Conservation (phyloP, 139 green algal genomes). For the Volvox reticuliferus region DNA sequence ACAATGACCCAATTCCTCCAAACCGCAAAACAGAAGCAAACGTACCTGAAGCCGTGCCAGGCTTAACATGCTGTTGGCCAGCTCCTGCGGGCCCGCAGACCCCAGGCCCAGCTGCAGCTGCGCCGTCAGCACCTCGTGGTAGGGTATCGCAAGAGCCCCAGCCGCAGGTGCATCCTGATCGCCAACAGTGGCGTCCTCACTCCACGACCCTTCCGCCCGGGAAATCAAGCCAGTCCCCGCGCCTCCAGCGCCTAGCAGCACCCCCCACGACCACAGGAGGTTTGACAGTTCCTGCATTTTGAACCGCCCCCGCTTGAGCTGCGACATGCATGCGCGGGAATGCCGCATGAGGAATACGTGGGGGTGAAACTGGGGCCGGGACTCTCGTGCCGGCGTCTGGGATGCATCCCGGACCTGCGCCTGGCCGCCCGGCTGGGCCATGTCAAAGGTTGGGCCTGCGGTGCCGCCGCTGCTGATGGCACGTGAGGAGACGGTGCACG, state of each 20-base stretch:
- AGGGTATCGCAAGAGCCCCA: neutral
- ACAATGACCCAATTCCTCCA: too few relatives aligned
- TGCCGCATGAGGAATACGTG: neutral
- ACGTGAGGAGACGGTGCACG: neutral
- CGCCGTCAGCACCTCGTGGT: conserved; percentile 14
- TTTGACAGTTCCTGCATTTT: conserved; percentile 36
- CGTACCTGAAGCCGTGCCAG: conserved; percentile 42
- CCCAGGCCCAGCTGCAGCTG: conserved; percentile 27
- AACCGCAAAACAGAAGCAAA: neutral
- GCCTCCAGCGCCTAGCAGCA: neutral
- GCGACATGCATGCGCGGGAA: neutral
- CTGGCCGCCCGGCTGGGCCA: neutral
- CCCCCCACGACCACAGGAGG: conserved; percentile 35
- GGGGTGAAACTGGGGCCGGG: neutral
- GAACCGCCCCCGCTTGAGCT: neutral
- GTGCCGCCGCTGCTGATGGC: neutral
- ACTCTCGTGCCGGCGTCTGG: neutral
- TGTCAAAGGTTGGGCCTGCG: neutral
- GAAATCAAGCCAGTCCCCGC: neutral
- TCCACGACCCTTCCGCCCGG: neutral
- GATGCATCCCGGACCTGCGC: neutral
- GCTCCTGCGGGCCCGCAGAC: conserved; percentile 18
- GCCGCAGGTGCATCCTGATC: neutral
- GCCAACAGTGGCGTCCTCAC: neutral
- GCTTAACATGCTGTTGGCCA: conserved; percentile 47